Evolutionary conservation across 352 stramenopile species (phyloP), one percentile per base, ranked within the genome.

Genomic region (Phytophthora fragariaefolia): DNA sequence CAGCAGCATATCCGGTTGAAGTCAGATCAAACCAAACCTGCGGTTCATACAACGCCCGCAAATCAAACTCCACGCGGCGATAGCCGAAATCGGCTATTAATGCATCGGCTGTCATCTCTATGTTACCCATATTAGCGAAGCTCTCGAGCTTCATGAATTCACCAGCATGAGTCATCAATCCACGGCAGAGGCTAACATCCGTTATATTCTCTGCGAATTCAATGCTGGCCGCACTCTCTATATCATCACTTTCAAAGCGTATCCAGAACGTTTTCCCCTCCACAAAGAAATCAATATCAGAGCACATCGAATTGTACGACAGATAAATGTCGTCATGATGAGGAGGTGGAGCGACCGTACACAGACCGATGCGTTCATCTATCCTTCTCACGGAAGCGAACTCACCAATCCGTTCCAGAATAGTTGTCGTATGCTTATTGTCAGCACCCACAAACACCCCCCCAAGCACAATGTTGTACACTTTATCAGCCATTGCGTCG

Each of bases 1-100:
- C 62, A 10, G 77, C 56, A 58, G 61, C 57, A 17, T 40, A 55
- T 10, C 24, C 30, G 0, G 69, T 36, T 50, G 40, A 60, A 32
- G 64, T 69, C 46, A 76, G 64, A 73, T 85, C 79, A 56, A 89
- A 72, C 68, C 80, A 86, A 42, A 84, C 80, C 9, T 40, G 23
- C 20, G 71, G 60, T 15, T 85, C 76, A 23, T 63, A 73, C 22
- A 89, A 49, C 46, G 79, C 70, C 36, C 76, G 74, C 40, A 87
- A 55, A 63, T 89, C 80, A 48, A 89, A 79, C 13, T 80, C 67
- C 12, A 86, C 40, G 12, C 50, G 46, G 2, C 46, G 55, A 15
- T 69, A 64, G 3, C 49, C 52, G 42, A 70, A 69, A 55, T 66
- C 57, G 26, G 28, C 42, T 18, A 61, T 60, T 4, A 79, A 57